Percentiles rank a stretch among this genome's conserved stretches.
Evolutionary conservation across 208 protist species (phyloP).

Genomic region (Tritrichomonas musculus): DNA sequence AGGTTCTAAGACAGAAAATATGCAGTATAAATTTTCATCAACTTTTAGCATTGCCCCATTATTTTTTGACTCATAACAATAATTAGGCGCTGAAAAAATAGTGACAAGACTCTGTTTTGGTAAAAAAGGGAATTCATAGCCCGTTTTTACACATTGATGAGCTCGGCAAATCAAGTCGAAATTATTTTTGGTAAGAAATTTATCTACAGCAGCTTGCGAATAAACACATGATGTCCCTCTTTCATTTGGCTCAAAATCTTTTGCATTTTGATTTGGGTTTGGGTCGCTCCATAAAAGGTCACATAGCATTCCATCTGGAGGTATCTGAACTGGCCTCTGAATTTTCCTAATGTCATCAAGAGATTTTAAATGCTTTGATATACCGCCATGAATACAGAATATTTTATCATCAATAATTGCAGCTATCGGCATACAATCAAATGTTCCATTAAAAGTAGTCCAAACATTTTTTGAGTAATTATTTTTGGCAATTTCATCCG

Average conservation of each 20-base stretch:
- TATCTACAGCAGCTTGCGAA: slow-evolving; percentile 85
- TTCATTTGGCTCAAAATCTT: slow-evolving; percentile 90
- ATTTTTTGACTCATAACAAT: slow-evolving; percentile 98
- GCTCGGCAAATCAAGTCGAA: slow-evolving; percentile 97
- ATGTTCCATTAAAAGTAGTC: background rate
- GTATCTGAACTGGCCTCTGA: background rate
- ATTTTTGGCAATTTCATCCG: background rate
- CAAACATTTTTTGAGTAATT: slow-evolving; percentile 42
- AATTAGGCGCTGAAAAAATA: slow-evolving; percentile 99
- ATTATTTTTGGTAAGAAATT: slow-evolving; percentile 95
- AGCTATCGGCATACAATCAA: background rate
- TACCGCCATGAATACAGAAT: slow-evolving; percentile 8
- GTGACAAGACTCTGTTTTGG: slow-evolving; percentile 95
- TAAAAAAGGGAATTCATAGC: slow-evolving; percentile 89
- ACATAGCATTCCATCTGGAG: slow-evolving; percentile 78
- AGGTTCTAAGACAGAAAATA: slow-evolving; percentile 40
- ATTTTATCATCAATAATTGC: slow-evolving; percentile 16
- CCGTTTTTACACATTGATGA: slow-evolving; percentile 77
- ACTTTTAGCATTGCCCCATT: slow-evolving; percentile 82
- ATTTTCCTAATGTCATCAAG: background rate
- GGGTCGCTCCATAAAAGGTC: slow-evolving; percentile 98
- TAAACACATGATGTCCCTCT: slow-evolving; percentile 96
- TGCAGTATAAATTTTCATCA: slow-evolving; percentile 59
- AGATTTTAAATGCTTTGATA: background rate
- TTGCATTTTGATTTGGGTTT: slow-evolving; percentile 63